Evolutionary conservation across 306 rosid genomes (phyloP), one percentile per base, ranked within the genome.

Genomic region (Cucumis cinereus): DNA sequence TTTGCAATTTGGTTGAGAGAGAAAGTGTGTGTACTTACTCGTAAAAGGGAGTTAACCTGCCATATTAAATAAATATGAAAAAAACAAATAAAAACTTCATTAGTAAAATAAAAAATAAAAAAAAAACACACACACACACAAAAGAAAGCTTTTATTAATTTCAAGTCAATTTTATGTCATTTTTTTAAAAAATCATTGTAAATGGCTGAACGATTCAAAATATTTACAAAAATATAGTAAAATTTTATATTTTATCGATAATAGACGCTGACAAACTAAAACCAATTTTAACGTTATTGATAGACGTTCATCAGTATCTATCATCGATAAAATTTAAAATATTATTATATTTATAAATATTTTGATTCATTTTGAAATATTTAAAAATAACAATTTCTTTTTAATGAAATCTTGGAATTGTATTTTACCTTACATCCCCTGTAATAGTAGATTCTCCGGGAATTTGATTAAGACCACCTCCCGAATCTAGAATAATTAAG

Each of bases 381-480:
- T n/a, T n/a, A n/a, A n/a, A n/a, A n/a, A n/a, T n/a, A n/a, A n/a
- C n/a, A n/a, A n/a, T n/a, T n/a, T n/a, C n/a, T n/a, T n/a, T n/a
- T n/a, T n/a, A n/a, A n/a, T n/a, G n/a, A n/a, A n/a, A 28, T 1
- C 1, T 28, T 16, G 63, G 76, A 82, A 55, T 30, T 77, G 77
- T 41, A 79, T 60, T 60, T 75, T 70, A 91, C 97, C 98, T 92
- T 89, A 94, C 96, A 79, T 94, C 98, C 79, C 99, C 99, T 45
- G 99, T 85, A 80, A 94, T 75, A 52, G 90, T 90, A 79, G 96
- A 94, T 80, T 94, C 96, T 67, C 81, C 93, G 0, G 98, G 96
- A 88, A 94, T 94, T 85, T 92, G 99, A 86, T 94, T 92, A 78
- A 88, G 84, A 77, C 99, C 97, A 82, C 99, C 97, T 79, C 91